These are phyloP conservation scores for Solanum tarapatanum DNA, from an alignment of 257 asterid genomes.

Conservation along the genomic window DNA sequence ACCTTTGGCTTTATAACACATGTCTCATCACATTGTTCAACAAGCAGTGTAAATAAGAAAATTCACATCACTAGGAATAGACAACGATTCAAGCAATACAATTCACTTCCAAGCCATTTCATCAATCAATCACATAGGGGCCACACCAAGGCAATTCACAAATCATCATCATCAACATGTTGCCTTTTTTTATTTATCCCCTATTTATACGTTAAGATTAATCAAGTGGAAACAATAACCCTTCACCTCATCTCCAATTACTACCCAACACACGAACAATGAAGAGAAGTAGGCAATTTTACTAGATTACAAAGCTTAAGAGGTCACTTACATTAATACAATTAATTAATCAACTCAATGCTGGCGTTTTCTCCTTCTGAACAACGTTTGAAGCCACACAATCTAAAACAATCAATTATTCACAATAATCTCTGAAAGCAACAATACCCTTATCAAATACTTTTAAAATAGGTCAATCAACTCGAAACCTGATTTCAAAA, in stretches of 20 bases:
- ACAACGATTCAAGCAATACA: background rate
- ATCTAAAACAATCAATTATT: background rate
- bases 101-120: background rate
- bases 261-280: too few species aligned
- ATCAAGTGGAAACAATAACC: background rate
- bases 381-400: background rate
- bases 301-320: background rate
- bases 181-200: background rate
- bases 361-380: background rate
- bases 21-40: background rate
- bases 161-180: background rate
- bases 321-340: background rate
- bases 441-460: background rate
- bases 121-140: background rate
- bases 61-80: background rate
- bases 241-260: background rate
- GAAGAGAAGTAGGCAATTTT: background rate
- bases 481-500: too few species aligned
- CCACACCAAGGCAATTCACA: background rate
- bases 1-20: too few species aligned
- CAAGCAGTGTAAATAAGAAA: background rate
- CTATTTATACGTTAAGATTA: too few species aligned
- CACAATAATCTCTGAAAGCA: too few species aligned
- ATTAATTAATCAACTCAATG: too few species aligned
- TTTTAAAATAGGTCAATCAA: background rate